Evolutionary conservation across 2,329 filamentous ascomycete genomes (phyloP).

Genomic region (Fusarium setosum): DNA sequence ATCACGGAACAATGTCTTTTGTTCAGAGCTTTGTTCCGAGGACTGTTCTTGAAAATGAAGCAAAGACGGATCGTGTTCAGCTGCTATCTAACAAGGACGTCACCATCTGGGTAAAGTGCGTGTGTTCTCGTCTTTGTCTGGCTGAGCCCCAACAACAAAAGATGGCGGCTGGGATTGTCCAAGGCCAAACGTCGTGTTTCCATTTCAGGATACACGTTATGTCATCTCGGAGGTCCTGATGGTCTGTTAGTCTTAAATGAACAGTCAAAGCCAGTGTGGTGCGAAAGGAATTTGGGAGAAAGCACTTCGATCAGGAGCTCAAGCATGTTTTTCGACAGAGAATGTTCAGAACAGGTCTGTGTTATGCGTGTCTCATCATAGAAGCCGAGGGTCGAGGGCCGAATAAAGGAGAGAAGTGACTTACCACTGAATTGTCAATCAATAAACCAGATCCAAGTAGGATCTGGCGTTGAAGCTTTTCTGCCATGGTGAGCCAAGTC

Average conservation of each 20-base stretch:
- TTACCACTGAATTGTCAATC: slow-evolving; percentile 12
- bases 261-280: slow-evolving; percentile 3
- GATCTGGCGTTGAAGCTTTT: not conserved
- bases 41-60: slow-evolving; percentile 4
- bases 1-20: slow-evolving; percentile 19
- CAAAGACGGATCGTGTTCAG: not conserved
- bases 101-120: not conserved
- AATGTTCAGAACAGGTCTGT: slow-evolving; percentile 50
- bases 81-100: slow-evolving; percentile 18
- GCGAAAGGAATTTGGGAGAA: slow-evolving; percentile 5
- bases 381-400: slow-evolving; percentile 3
- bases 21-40: slow-evolving; percentile 24
- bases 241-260: slow-evolving; percentile 24
- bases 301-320: slow-evolving; percentile 37
- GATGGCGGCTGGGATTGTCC: slow-evolving; percentile 7
- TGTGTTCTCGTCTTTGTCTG: slow-evolving; percentile 30
- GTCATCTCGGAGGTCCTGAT: slow-evolving; percentile 6
- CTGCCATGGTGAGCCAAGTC: slow-evolving; percentile 11
- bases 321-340: slow-evolving; percentile 46
- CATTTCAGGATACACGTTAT: slow-evolving; percentile 23
- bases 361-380: slow-evolving; percentile 47
- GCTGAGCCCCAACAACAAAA: slow-evolving; percentile 8
- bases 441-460: not conserved
- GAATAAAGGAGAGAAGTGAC: slow-evolving; percentile 2
- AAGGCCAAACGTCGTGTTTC: slow-evolving; percentile 8